Conservation (phyloP, 2,329 filamentous ascomycete genomes). For the Lithohypha guttulata region DNA sequence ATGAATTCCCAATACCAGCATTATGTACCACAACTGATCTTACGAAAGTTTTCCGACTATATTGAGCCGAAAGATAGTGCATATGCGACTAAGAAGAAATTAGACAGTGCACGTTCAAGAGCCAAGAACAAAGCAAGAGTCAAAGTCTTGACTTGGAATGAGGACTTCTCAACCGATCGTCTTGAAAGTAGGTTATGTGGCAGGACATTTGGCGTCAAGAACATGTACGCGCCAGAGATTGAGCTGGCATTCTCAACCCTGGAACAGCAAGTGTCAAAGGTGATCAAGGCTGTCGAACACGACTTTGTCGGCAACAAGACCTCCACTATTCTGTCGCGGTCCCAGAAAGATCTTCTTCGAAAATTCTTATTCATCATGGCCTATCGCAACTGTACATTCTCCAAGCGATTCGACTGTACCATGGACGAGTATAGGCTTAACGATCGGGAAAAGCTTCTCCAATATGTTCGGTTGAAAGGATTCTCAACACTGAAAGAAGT, state of each 20-base stretch:
- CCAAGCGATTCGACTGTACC: not conserved
- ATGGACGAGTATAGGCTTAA: not conserved
- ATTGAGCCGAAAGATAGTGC: not conserved
- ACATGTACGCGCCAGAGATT: not conserved
- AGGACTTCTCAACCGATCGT: not conserved
- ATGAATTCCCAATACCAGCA: not conserved
- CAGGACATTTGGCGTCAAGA: not conserved
- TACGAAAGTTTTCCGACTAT: not conserved
- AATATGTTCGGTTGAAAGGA: not conserved
- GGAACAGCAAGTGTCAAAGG: not conserved
- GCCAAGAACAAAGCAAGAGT: not conserved
- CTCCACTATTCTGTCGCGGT: not conserved
- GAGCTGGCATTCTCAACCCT: not conserved
- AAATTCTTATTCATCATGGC: constrained; percentile 1
- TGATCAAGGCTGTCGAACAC: not conserved
- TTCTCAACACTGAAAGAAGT: not conserved
- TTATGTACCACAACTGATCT: not conserved
- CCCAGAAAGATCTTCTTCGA: not conserved
- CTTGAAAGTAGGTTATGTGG: not conserved
- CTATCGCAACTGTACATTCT: not conserved
- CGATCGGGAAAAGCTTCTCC: not conserved
- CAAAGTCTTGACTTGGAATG: not conserved
- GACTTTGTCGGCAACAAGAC: not conserved
- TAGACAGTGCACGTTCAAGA: not conserved
- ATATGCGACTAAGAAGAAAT: not conserved